These are phyloP conservation scores for Hemileccinum hortonii DNA, from an alignment of 1,284 basidiomycete species.

Conservation along the genomic window DNA sequence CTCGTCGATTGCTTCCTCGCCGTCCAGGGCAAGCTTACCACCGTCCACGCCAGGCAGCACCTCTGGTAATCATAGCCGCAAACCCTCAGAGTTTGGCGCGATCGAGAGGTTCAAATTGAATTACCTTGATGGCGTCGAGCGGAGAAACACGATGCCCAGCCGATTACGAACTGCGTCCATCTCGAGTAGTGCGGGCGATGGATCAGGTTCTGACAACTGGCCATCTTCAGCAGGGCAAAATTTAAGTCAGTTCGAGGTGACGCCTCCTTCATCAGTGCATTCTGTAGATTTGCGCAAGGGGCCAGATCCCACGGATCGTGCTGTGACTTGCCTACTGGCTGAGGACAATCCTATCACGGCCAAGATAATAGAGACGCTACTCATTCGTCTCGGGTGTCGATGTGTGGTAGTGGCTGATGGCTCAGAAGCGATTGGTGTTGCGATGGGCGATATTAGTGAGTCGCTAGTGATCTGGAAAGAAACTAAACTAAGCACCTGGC, in stretches of 20 bases:
- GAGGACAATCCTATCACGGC: conserved; percentile 98
- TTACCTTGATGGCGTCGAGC: conserved; percentile 68
- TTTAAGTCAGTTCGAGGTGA: conserved; percentile 53
- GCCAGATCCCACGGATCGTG: conserved; percentile 70
- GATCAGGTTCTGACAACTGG: conserved; percentile 75
- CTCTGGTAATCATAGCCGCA: conserved; percentile 63
- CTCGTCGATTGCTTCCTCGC: conserved; percentile 90
- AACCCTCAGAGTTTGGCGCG: conserved; percentile 82
- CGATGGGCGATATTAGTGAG: conserved; percentile 94
- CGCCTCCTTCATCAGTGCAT: conserved; percentile 75
- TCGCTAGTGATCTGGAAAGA: conserved; percentile 18
- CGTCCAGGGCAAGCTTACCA: conserved; percentile 71
- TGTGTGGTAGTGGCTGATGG: conserved; percentile 95
- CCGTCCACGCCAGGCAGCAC: conserved; percentile 68
- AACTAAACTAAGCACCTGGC: conserved; percentile 18
- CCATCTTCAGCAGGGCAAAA: conserved; percentile 55
- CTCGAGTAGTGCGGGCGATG: conserved; percentile 69
- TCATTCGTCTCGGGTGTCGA: conserved; percentile 89
- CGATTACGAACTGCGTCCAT: conserved; percentile 85
- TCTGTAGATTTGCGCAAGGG: conserved; percentile 73
- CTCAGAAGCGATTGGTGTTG: conserved; percentile 93
- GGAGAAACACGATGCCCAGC: conserved; percentile 86
- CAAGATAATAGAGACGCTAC: conserved; percentile 92
- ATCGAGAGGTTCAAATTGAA: conserved; percentile 84
- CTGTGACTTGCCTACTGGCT: conserved; percentile 89